Percentiles rank a stretch among this genome's conserved stretches.
Evolutionary conservation across 306 rosid genomes (phyloP).

Genomic region (Quercus mongolica): DNA sequence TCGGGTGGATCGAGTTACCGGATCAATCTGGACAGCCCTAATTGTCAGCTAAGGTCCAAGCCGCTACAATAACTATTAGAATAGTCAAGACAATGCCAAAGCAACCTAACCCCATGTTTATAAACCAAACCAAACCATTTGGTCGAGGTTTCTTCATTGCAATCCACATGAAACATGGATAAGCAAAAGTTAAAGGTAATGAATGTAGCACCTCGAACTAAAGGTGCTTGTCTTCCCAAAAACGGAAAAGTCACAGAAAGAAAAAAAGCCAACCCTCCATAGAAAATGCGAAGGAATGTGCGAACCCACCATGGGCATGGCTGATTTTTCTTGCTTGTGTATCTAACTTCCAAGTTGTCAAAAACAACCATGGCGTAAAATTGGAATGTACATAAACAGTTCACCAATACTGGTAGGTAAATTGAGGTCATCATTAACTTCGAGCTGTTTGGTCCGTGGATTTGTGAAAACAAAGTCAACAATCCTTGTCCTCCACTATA

Average conservation of each 20-base stretch:
- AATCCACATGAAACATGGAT: constrained; percentile 82
- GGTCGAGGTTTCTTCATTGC: constrained; percentile 47
- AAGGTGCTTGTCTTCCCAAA: constrained; percentile 41
- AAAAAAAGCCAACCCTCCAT: constrained; percentile 51
- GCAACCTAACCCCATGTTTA: constrained; percentile 48
- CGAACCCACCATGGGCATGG: constrained; percentile 37
- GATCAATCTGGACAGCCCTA: too few species aligned
- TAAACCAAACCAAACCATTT: constrained; percentile 30
- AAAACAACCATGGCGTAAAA: constrained; percentile 56
- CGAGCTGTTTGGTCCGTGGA: constrained; percentile 33
- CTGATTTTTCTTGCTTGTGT: constrained; percentile 39
- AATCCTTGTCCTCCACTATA: constrained; percentile 19
- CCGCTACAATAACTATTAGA: constrained; percentile 43
- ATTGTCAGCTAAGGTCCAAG: constrained; percentile 30
- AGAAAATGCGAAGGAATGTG: constrained; percentile 30
- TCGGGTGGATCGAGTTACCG: too few species aligned
- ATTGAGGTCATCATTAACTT: constrained; percentile 38
- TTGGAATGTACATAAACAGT: constrained; percentile 54
- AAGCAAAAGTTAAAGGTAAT: constrained; percentile 57
- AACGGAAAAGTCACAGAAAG: constrained; percentile 63
- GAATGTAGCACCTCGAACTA: constrained; percentile 48
- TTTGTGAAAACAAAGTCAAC: constrained; percentile 26
- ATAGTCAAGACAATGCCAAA: constrained; percentile 45
- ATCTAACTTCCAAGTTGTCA: constrained; percentile 53
- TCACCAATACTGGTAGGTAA: constrained; percentile 34